phyloP scores from a whole-genome alignment of 176 grass and related monocot species.

The Calamus simplicifolius region DNA sequence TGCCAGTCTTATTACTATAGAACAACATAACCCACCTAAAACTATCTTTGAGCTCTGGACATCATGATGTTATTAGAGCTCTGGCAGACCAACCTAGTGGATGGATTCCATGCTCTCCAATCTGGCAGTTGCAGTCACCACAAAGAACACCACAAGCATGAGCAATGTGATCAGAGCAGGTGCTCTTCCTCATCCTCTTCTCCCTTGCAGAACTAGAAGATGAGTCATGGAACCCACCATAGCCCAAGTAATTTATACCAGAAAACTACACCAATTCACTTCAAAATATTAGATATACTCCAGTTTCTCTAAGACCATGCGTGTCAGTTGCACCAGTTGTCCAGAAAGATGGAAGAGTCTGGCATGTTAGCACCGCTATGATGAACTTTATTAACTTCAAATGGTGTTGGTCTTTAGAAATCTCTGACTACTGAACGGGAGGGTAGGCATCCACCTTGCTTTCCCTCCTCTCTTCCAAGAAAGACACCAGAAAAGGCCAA shows the following conservation, averaged over 20 bases:
- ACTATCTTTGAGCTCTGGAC: background rate
- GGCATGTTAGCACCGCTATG: no score
- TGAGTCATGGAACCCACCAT: background rate
- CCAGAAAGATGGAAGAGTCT: no score
- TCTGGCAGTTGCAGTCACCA: background rate
- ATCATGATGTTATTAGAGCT: background rate
- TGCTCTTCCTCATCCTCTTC: background rate
- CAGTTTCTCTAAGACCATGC: no score
- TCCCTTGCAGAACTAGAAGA: background rate
- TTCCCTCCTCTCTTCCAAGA: no score
- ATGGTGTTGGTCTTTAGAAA: no score
- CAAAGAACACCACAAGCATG: background rate
- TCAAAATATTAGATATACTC: background rate
- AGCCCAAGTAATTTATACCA: background rate
- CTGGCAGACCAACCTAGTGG: constrained; percentile 1
- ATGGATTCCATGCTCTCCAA: constrained; percentile 1
- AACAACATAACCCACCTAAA: background rate
- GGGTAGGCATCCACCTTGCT: no score
- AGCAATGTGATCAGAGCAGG: background rate
- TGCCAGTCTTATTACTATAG: no score
- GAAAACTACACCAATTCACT: background rate
- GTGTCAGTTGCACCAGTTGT: no score
- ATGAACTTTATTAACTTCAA: no score
- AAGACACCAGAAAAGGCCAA: no score
- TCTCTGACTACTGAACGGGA: no score